Conservation (phyloP, 805 yeast genomes). For the Teunomyces funiuensis region DNA sequence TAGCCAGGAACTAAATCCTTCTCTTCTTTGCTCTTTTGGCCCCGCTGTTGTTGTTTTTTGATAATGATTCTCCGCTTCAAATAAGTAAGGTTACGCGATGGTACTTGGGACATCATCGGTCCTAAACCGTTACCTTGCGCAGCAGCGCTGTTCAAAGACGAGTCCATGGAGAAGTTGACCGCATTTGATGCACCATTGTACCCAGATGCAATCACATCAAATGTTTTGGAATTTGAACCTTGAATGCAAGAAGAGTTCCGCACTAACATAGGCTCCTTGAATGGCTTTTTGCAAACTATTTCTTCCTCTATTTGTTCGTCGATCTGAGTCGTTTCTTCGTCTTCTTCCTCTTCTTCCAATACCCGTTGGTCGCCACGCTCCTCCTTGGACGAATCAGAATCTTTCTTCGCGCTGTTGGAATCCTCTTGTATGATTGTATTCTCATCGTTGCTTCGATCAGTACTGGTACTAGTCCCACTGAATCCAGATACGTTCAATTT, state of each 20-base stretch:
- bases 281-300: constrained; percentile 22
- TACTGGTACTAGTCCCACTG: constrained; percentile 28
- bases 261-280: constrained; percentile 28
- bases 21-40: constrained; percentile 22
- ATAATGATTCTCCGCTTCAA: constrained; percentile 46
- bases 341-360: constrained; percentile 9
- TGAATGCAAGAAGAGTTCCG: constrained; percentile 42
- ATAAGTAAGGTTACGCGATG: constrained; percentile 50
- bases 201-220: constrained; percentile 46
- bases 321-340: constrained; percentile 9
- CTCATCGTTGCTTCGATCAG: constrained; percentile 22
- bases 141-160: constrained; percentile 35
- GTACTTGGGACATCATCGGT: constrained; percentile 57
- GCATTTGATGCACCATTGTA: constrained; percentile 47
- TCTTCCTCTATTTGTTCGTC: constrained; percentile 16
- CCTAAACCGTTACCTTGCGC: constrained; percentile 54
- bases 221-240: constrained; percentile 40
- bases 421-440: constrained; percentile 15
- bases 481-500: constrained; percentile 14
- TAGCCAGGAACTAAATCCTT: constrained; percentile 61
- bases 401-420: constrained; percentile 9
- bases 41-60: constrained; percentile 34
- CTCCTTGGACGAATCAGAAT: constrained; percentile 10
- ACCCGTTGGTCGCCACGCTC: constrained; percentile 12
- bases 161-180: constrained; percentile 39